phyloP scores from a whole-genome alignment of 768 basidiomycete genomes.

The Leccinum disarticulatum region DNA sequence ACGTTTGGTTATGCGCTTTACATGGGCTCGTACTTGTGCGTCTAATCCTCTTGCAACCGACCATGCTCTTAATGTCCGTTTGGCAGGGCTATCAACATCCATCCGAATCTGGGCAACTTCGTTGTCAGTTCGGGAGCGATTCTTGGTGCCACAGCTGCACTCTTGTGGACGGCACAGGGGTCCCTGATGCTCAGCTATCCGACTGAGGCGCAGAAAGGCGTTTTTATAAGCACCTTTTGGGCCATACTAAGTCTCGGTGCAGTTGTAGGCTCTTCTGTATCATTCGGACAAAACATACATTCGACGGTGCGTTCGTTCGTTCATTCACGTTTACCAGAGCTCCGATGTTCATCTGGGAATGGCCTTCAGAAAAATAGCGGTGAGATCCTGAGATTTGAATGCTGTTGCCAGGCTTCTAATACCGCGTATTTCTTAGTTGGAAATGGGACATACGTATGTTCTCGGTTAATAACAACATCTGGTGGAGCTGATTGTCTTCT shows the following conservation, averaged over 20 bases:
- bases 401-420: neutral
- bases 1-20: slow-evolving; percentile 73
- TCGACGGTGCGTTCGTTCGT: slow-evolving; percentile 45
- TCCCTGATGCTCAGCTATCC: slow-evolving; percentile 79
- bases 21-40: slow-evolving; percentile 68
- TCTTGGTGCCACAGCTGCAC: slow-evolving; percentile 64
- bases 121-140: slow-evolving; percentile 68
- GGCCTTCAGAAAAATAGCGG: slow-evolving; percentile 26
- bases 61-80: neutral
- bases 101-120: slow-evolving; percentile 56
- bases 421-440: slow-evolving; percentile 40
- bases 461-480: neutral
- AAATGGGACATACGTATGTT: slow-evolving; percentile 70
- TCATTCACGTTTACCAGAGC: neutral
- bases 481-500: neutral
- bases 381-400: slow-evolving; percentile 10
- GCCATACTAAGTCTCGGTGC: slow-evolving; percentile 78
- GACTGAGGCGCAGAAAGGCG: slow-evolving; percentile 71
- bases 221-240: slow-evolving; percentile 78
- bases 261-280: slow-evolving; percentile 72
- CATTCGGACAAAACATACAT: slow-evolving; percentile 67
- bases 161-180: slow-evolving; percentile 80
- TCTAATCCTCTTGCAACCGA: neutral
- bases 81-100: slow-evolving; percentile 65
- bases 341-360: neutral